Base-by-base conservation (phyloP, 495 filamentous ascomycete species). In the Podospora fimiseda region DNA sequence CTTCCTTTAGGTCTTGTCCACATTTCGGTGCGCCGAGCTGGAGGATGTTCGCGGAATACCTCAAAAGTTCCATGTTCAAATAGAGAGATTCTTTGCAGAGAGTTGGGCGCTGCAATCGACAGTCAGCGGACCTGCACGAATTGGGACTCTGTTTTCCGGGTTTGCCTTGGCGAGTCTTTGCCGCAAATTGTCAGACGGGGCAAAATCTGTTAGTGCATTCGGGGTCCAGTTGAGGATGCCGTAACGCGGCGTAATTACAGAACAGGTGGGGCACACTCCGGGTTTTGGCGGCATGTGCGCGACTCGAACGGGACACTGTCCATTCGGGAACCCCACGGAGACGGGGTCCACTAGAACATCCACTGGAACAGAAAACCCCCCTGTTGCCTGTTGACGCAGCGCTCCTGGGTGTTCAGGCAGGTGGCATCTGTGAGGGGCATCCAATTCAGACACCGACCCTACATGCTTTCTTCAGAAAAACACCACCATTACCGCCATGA, bases 121-220 rank as follows among this genome's bases (percentile, higher is more conserved):
- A n/a, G n/a, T n/a, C n/a, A n/a, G n/a, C n/a, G n/a, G n/a, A n/a
- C n/a, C n/a, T n/a, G n/a, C n/a, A n/a, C n/a, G n/a, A n/a, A n/a
- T n/a, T n/a, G n/a, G n/a, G n/a, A n/a, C n/a, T n/a, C n/a, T n/a
- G n/a, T n/a, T n/a, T 33, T 11, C 11, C 27, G 27, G 27, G 27
- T 5, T 33, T 33, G 27, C 27, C 27, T 33, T 33, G 27, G 27
- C 27, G 11, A 11, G 6, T 33, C 6, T 33, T 11, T 33, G 27
- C 27, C 27, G 27, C 27, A 33, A 33, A 33, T 33, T 33, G 27
- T 33, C 6, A 11, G 6, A 33, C 6, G 27, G 39, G 22, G 44
- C 22, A 46, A 15, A 11, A 2, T 33, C 44, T 47, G 44, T 47
- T 47, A 47, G 44, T 47, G 44, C 44, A 33, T 47, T 41, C 44